phyloP scores from a whole-genome alignment of 225 moss, liverwort and hornwort species.

The Pseudisothecium myosuroides region DNA sequence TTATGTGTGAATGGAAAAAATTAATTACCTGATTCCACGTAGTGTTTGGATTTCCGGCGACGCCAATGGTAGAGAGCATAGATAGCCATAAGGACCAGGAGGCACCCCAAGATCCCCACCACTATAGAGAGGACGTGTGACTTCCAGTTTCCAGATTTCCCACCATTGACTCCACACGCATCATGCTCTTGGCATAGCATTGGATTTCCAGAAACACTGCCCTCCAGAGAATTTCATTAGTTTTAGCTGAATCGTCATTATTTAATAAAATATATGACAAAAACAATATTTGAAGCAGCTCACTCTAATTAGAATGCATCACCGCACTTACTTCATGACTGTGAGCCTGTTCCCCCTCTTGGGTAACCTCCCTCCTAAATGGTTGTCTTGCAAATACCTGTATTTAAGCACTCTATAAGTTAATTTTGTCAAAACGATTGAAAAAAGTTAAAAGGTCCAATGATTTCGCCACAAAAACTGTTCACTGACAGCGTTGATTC shows the following conservation, averaged over 20 bases:
- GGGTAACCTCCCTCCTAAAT: slow-evolving; percentile 23
- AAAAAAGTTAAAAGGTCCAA: background rate
- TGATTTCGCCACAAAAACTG: background rate
- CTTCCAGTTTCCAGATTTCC: slow-evolving; percentile 4
- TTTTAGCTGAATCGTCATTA: background rate
- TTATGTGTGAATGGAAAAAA: background rate
- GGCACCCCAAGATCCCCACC: slow-evolving; percentile 20
- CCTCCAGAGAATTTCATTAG: background rate
- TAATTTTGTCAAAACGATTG: background rate
- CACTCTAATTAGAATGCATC: background rate
- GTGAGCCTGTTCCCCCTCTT: slow-evolving; percentile 1
- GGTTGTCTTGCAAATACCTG: slow-evolving; percentile 39
- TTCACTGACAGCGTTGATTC: background rate
- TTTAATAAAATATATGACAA: background rate
- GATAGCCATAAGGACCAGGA: slow-evolving; percentile 8
- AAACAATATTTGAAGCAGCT: background rate
- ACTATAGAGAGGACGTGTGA: slow-evolving; percentile 21
- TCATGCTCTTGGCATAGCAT: slow-evolving; percentile 6
- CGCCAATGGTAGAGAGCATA: slow-evolving; percentile 15
- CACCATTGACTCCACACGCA: background rate
- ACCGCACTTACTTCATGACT: slow-evolving; percentile 23
- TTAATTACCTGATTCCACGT: slow-evolving; percentile 11
- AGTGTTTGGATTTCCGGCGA: background rate
- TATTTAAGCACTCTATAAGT: background rate
- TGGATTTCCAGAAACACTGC: slow-evolving; percentile 32